These are phyloP conservation scores for Discostella stelligera DNA, from an alignment of 352 stramenopile species.

Conservation along the genomic window DNA sequence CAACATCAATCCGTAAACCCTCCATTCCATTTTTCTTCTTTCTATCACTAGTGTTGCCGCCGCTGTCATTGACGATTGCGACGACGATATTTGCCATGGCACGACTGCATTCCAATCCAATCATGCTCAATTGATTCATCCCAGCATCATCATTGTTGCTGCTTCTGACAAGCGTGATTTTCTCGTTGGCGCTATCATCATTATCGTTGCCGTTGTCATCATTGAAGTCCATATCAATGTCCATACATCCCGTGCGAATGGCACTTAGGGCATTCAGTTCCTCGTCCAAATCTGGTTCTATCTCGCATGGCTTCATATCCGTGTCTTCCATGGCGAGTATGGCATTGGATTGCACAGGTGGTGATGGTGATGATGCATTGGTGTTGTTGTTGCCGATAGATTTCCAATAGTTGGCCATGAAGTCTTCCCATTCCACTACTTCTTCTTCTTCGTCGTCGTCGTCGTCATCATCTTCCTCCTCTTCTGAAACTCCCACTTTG, in stretches of 20 bases:
- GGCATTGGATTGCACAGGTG: background rate
- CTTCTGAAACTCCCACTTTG: background rate
- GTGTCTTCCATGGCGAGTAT: conserved; percentile 32
- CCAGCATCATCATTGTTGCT: background rate
- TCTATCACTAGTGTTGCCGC: background rate
- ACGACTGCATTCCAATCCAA: conserved; percentile 16
- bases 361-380: background rate
- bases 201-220: background rate
- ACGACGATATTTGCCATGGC: conserved; percentile 29
- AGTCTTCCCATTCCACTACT: conserved; percentile 43
- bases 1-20: conserved; percentile 13
- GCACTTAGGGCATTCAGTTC: conserved; percentile 13
- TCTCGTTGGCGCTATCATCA: background rate
- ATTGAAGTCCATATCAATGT: conserved; percentile 28
- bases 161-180: background rate
- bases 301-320: conserved; percentile 30
- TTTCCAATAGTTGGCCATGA: conserved; percentile 45
- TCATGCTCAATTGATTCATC: conserved; percentile 20
- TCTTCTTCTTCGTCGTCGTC: conserved; percentile 10
- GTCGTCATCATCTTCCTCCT: conserved; percentile 4
- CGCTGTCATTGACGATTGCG: background rate
- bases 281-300: conserved; percentile 43
- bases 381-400: background rate
- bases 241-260: conserved; percentile 29
- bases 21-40: background rate